Conservation (phyloP, 2,329 filamentous ascomycete species). For the Xylariaceae sp. region DNA sequence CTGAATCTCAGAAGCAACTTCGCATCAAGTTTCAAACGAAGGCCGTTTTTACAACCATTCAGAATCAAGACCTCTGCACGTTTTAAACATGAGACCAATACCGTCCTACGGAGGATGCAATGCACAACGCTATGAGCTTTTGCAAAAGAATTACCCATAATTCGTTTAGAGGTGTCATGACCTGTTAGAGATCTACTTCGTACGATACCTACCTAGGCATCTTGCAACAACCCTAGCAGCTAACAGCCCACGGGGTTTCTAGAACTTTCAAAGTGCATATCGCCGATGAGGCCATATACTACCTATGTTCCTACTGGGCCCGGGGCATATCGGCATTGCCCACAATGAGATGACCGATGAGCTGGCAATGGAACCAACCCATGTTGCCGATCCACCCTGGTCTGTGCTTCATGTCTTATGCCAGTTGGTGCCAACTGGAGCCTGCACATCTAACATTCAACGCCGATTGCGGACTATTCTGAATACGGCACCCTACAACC, state of each 20-base stretch:
- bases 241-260: background rate
- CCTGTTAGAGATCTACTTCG: too few species aligned
- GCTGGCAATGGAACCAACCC: background rate
- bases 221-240: too few species aligned
- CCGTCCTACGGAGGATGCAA: too few species aligned
- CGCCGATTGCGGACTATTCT: background rate
- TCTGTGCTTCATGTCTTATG: background rate
- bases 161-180: too few species aligned
- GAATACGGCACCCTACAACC: background rate
- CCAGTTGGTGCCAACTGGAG: background rate
- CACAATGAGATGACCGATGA: background rate
- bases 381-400: background rate
- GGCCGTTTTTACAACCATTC: too few species aligned
- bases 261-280: background rate
- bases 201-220: too few species aligned
- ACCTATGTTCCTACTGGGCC: background rate
- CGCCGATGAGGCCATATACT: background rate
- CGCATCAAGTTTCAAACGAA: too few species aligned
- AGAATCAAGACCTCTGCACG: too few species aligned
- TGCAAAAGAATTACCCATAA: too few species aligned
- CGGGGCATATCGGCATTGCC: background rate
- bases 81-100: too few species aligned
- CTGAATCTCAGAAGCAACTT: too few species aligned
- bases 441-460: background rate
- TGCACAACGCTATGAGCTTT: too few species aligned